Conservation (phyloP, 177 flowering plant species). For the Vitis hybrid region DNA sequence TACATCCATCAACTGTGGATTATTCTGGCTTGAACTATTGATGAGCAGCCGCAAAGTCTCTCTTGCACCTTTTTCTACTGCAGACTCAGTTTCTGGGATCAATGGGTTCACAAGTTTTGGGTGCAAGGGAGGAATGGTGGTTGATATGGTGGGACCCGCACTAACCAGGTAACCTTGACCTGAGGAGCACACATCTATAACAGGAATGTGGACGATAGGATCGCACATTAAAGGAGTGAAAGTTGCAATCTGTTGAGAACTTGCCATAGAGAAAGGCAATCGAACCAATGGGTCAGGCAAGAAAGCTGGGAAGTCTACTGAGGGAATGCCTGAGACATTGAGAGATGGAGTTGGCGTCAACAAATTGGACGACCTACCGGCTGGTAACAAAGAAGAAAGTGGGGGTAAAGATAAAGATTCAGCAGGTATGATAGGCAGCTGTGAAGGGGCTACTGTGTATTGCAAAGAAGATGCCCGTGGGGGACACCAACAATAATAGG, state of each 20-base stretch:
- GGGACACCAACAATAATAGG: constrained; percentile 91
- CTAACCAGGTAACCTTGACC: constrained; percentile 93
- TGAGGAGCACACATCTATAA: constrained; percentile 85
- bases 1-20: constrained; percentile 43
- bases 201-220: constrained; percentile 90
- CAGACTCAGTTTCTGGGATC: constrained; percentile 56
- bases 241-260: constrained; percentile 71
- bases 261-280: constrained; percentile 42
- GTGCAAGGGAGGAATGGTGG: constrained; percentile 59
- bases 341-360: constrained; percentile 33
- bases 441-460: constrained; percentile 28
- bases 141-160: constrained; percentile 69
- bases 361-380: constrained; percentile 37
- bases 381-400: constrained; percentile 49
- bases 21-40: constrained; percentile 52
- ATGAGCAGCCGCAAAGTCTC: constrained; percentile 85
- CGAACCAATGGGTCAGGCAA: constrained; percentile 63
- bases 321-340: constrained; percentile 32
- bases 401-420: constrained; percentile 55
- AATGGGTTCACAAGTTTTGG: constrained; percentile 53
- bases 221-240: constrained; percentile 91
- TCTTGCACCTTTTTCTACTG: constrained; percentile 77
- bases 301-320: constrained; percentile 62
- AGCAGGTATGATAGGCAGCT: constrained; percentile 29
- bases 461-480: constrained; percentile 46